Base-by-base conservation (phyloP, 257 asterid genomes). In the Eustoma russellianum region DNA sequence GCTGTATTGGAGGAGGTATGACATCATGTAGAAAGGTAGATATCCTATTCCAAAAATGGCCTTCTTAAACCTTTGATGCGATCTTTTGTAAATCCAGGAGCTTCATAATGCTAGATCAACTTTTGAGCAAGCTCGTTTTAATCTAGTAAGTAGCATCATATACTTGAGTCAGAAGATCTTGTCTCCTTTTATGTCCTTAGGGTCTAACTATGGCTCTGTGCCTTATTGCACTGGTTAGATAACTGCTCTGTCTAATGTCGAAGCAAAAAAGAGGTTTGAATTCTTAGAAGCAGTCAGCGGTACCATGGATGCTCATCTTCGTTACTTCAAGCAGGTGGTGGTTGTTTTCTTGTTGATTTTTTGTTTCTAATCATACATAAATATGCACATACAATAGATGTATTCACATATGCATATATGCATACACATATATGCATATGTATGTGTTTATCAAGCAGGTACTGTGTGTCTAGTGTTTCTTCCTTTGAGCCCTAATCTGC, bases 231-330 rank as follows among this genome's bases (percentile, higher is more conserved):
- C 64, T 50, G 33, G 53, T 62, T 78, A 92, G 99, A 91, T 88
- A 52, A 85, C 94, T 49, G 80, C 96, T 48, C 92, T 93, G 47
- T 93, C 99, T 19, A 85, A 67, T 47, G 94, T 81, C 58, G 99
- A 88, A 74, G 97, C 99, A 35, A 93, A 88, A 71, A 85, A 93
- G 73, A 80, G 97, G 85, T 93, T 85, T 50, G 97, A 93, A 77
- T 88, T 93, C 77, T 66, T 93, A 79, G 99, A 88, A 78, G 86
- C 99, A 62, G 97, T 93, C 58, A 85, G 95, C 68, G 96, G 88
- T 59, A 88, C 97, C 58, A 88, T 93, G 99, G 94, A 93, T 70
- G 82, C 99, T 66, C 99, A 93, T 63, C 95, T 93, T 69, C 99
- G 93, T 61, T 93, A 93, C 72, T 93, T 88, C 75, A 93, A 93